Conservation (phyloP, 2,329 filamentous ascomycete species). For the Calonectria ilicicola region DNA sequence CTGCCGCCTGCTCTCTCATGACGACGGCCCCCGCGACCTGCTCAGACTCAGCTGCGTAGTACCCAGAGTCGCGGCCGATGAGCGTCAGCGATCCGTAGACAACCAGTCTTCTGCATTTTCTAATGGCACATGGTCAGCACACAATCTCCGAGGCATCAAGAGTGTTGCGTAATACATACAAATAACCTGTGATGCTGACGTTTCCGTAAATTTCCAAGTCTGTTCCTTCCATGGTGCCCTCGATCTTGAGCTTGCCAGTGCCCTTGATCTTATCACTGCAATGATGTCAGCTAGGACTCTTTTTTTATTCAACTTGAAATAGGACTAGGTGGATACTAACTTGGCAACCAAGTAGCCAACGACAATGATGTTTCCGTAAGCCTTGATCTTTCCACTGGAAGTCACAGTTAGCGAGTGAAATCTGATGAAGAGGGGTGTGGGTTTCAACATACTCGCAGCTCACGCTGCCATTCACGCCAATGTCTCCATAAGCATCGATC, state of each 20-base stretch:
- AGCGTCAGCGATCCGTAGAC: constrained; percentile 61
- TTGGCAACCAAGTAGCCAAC: constrained; percentile 53
- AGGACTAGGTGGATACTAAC: constrained; percentile 40
- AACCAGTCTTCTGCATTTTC: constrained; percentile 56
- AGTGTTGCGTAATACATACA: constrained; percentile 47
- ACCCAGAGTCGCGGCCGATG: constrained; percentile 58
- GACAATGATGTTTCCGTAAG: constrained; percentile 59
- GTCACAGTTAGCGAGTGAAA: not conserved
- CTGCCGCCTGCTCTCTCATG: constrained; percentile 54
- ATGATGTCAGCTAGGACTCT: constrained; percentile 22
- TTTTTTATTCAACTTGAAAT: constrained; percentile 2
- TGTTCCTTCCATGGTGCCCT: constrained; percentile 55
- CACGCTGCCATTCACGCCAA: constrained; percentile 56
- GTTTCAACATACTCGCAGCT: constrained; percentile 53
- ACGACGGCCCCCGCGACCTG: constrained; percentile 57
- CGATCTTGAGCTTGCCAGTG: constrained; percentile 59
- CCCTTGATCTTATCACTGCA: constrained; percentile 58
- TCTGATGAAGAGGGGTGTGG: not conserved
- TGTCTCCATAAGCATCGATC: constrained; percentile 60
- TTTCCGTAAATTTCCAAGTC: constrained; percentile 62
- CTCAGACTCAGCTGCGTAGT: constrained; percentile 56
- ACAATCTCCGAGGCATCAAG: not conserved
- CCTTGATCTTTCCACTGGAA: constrained; percentile 57
- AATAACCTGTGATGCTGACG: constrained; percentile 56
- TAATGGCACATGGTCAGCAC: constrained; percentile 29